phyloP scores from a whole-genome alignment of 1,284 basidiomycete species.

The Papiliotrema terrestris region DNA sequence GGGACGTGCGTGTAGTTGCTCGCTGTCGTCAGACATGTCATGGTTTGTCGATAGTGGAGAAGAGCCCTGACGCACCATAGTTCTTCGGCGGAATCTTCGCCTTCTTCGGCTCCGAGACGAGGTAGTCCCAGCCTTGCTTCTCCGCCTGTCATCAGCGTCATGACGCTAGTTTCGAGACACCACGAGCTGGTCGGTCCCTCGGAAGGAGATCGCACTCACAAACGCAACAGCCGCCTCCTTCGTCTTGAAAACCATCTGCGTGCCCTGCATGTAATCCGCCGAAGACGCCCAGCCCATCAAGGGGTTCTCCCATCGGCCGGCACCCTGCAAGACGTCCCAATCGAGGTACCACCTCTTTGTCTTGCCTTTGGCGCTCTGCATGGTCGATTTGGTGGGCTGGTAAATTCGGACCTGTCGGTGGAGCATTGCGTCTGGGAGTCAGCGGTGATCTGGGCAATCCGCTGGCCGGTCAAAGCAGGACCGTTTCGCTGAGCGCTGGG shows the following conservation, averaged over 20 bases:
- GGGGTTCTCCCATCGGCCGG: constrained; percentile 96
- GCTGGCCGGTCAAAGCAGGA: not conserved
- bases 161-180: not conserved
- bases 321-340: constrained; percentile 85
- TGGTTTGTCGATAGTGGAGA: not conserved
- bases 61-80: constrained; percentile 56
- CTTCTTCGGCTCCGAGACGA: constrained; percentile 64
- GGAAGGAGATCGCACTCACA: constrained; percentile 23
- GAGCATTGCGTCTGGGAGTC: constrained; percentile 53
- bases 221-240: constrained; percentile 94
- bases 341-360: constrained; percentile 89
- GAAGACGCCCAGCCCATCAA: constrained; percentile 95
- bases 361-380: constrained; percentile 88
- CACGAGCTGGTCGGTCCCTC: not conserved
- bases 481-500: no score
- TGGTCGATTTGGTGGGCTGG: constrained; percentile 89
- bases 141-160: constrained; percentile 27
- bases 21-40: constrained; percentile 22
- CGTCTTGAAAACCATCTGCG: constrained; percentile 76
- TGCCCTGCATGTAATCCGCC: constrained; percentile 97
- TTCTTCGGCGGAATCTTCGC: constrained; percentile 84
- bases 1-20: constrained; percentile 88
- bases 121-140: constrained; percentile 51
- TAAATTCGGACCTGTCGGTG: constrained; percentile 88
- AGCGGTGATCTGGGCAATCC: no score